phyloP scores from a whole-genome alignment of 176 grass and related monocot genomes.

The Zoysia pacifica region DNA sequence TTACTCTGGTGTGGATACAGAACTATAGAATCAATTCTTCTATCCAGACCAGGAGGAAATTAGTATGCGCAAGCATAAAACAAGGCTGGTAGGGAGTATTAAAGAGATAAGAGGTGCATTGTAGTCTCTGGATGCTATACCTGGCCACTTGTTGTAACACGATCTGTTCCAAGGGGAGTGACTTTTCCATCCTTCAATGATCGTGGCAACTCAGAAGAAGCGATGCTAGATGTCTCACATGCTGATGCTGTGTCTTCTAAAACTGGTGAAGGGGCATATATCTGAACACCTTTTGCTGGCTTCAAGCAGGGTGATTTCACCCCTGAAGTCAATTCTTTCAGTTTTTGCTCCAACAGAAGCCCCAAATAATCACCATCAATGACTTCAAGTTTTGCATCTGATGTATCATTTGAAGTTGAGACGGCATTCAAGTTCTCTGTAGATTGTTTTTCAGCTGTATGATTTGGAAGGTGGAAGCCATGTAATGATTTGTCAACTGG shows the following conservation, averaged over 20 bases:
- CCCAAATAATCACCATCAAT: conserved; percentile 86
- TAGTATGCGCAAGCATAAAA: conserved; percentile 5
- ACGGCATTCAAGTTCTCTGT: conserved; percentile 28
- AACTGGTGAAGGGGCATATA: conserved; percentile 26
- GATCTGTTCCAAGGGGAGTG: neutral
- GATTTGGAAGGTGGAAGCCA: conserved; percentile 34
- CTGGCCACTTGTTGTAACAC: conserved; percentile 39
- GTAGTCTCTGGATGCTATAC: conserved; percentile 43
- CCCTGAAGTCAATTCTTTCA: conserved; percentile 70
- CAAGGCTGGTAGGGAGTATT: conserved; percentile 29
- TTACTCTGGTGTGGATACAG: neutral
- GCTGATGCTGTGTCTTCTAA: conserved; percentile 40
- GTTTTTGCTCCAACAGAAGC: conserved; percentile 81
- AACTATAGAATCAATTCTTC: neutral
- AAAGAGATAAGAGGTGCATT: conserved; percentile 8
- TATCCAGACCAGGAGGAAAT: conserved; percentile 29
- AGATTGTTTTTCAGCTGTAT: conserved; percentile 37
- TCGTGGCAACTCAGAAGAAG: conserved; percentile 44
- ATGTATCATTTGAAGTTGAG: conserved; percentile 40
- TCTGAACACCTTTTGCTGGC: conserved; percentile 46
- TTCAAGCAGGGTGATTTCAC: conserved; percentile 58
- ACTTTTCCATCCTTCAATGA: conserved; percentile 56
- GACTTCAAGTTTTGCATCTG: conserved; percentile 35
- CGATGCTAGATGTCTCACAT: conserved; percentile 57
- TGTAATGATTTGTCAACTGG: conserved; percentile 66